A percentile compares a stretch with the other conserved stretches of the same genome.
These are phyloP conservation scores for Russula sp. DNA, from an alignment of 768 basidiomycete genomes.

Conservation along the genomic window DNA sequence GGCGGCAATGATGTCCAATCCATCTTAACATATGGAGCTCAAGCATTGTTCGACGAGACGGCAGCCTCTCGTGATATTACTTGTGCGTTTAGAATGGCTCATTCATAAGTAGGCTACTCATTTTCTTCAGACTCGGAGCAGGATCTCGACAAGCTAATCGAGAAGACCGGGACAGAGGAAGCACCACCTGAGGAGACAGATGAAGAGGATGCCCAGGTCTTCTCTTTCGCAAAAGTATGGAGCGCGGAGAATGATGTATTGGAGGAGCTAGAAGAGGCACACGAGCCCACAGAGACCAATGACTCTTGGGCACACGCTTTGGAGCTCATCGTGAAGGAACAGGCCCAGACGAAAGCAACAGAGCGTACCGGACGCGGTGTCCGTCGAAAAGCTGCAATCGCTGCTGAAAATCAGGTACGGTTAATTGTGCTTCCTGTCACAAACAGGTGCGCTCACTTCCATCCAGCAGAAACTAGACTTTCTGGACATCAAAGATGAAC, in stretches of 20 bases:
- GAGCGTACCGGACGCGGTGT: constrained; percentile 66
- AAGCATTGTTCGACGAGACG: constrained; percentile 70
- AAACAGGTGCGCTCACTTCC: constrained; percentile 2
- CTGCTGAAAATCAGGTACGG: constrained; percentile 35
- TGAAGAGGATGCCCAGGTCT: constrained; percentile 50
- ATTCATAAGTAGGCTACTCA: neutral
- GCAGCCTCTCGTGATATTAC: constrained; percentile 54
- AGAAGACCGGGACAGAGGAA: constrained; percentile 70
- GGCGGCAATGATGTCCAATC: constrained; percentile 72
- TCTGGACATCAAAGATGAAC: constrained; percentile 32
- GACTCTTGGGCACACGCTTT: constrained; percentile 83
- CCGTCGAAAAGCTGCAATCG: constrained; percentile 59
- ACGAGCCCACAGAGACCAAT: constrained; percentile 38
- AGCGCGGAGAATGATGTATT: constrained; percentile 64
- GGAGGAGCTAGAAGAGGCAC: constrained; percentile 52
- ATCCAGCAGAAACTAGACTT: constrained; percentile 27
- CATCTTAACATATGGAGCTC: constrained; percentile 84
- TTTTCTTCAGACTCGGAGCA: constrained; percentile 55
- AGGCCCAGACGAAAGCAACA: constrained; percentile 40
- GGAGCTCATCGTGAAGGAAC: constrained; percentile 38
- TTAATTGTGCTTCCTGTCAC: constrained; percentile 13
- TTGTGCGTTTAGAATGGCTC: constrained; percentile 35
- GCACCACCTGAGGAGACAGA: constrained; percentile 41
- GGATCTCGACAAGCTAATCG: constrained; percentile 81
- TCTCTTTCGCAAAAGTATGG: constrained; percentile 92